Evolutionary conservation across 331 rosid genomes (phyloP).

Genomic region (Cydonia oblonga): DNA sequence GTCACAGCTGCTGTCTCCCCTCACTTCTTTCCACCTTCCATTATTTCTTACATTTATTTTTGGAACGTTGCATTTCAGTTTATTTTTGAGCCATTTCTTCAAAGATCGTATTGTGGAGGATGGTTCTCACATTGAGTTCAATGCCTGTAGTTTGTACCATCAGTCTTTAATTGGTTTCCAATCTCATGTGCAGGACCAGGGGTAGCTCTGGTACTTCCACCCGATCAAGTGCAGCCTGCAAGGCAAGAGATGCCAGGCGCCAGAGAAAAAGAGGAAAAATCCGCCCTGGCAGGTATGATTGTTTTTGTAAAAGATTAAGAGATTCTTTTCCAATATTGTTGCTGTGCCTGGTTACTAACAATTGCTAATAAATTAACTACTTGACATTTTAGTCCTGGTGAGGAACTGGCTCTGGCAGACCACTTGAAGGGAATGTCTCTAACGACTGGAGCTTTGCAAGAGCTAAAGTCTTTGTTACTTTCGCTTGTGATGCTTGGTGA

Average conservation of each 20-base stretch:
- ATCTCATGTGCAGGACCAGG: conserved; percentile 51
- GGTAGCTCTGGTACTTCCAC: conserved; percentile 53
- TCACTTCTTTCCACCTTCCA: no score
- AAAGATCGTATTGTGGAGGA: no score
- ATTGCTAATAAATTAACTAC: conserved; percentile 1
- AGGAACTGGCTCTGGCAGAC: conserved; percentile 88
- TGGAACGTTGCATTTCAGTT: no score
- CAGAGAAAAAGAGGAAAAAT: conserved; percentile 91
- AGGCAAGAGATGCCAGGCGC: conserved; percentile 72
- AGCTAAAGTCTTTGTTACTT: conserved; percentile 66
- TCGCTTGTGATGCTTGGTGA: conserved; percentile 76
- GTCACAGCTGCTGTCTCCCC: no score
- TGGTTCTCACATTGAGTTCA: no score
- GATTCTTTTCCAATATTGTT: not conserved
- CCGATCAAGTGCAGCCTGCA: conserved; percentile 57
- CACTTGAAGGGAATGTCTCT: conserved; percentile 80
- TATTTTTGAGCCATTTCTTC: no score
- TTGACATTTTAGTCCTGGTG: conserved; percentile 61
- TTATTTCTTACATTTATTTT: no score
- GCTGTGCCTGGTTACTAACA: not conserved
- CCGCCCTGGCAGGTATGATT: conserved; percentile 81
- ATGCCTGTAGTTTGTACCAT: no score
- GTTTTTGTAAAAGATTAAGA: not conserved
- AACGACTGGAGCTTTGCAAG: conserved; percentile 45
- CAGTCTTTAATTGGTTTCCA: conserved; percentile 10